phyloP scores from a whole-genome alignment of 1,139 yeast species.

The Tardiomyces blankii region DNA sequence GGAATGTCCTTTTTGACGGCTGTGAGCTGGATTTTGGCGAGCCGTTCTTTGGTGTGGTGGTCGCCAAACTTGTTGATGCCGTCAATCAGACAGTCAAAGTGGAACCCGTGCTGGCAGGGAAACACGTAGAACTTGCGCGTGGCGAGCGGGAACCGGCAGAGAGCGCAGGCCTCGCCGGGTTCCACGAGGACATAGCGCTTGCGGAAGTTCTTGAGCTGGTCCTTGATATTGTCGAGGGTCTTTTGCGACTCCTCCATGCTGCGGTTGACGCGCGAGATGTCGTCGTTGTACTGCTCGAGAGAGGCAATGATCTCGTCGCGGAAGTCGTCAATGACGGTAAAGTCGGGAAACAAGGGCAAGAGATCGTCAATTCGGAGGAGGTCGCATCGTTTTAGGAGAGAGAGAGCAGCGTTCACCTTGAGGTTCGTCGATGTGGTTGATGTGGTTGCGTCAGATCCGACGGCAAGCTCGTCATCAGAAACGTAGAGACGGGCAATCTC shows the following conservation, averaged over 20 bases:
- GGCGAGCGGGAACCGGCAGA: conserved; percentile 58
- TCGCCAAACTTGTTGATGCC: conserved; percentile 52
- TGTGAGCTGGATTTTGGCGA: conserved; percentile 42
- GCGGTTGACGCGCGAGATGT: conserved; percentile 49
- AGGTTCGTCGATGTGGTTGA: conserved; percentile 9
- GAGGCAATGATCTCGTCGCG: conserved; percentile 76
- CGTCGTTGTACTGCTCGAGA: conserved; percentile 58
- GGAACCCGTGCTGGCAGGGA: conserved; percentile 88
- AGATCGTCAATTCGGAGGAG: conserved; percentile 69
- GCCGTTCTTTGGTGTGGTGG: conserved; percentile 51
- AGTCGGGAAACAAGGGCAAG: conserved; percentile 75
- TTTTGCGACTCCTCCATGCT: conserved; percentile 70
- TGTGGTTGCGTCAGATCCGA: not conserved
- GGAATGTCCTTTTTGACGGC: conserved; percentile 20
- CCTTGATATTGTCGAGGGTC: conserved; percentile 51
- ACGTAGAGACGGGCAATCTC: conserved; percentile 34
- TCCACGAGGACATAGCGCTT: conserved; percentile 49
- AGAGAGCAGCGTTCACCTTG: conserved; percentile 27
- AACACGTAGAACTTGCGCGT: conserved; percentile 69
- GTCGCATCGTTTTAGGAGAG: conserved; percentile 39
- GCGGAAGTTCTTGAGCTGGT: conserved; percentile 43
- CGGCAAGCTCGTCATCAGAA: not conserved
- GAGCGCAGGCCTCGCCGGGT: conserved; percentile 75
- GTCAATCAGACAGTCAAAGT: conserved; percentile 72
- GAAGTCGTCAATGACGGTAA: conserved; percentile 68